Evolutionary conservation across 305 asterid species (phyloP), one percentile per base, ranked within the genome.

Genomic region (Petunia hybrid): DNA sequence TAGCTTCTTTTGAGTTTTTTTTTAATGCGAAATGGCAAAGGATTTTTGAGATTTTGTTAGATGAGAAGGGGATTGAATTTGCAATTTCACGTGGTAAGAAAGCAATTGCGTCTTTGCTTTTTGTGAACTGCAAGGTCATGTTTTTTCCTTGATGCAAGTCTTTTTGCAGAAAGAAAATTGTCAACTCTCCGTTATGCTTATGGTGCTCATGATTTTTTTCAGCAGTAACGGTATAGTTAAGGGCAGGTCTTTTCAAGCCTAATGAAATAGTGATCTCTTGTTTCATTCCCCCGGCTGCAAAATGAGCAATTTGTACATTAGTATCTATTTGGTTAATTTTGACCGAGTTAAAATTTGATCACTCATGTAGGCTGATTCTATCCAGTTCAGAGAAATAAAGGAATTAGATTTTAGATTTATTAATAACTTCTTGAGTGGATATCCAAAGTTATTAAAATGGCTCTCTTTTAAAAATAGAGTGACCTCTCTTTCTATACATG

Each of bases 51-150:
- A 90, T 56, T 76, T 73, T 78, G 13, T 84, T 55, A 1, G 93
- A 89, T 1, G 97, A 90, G 77, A 93, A 93, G 77, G 96, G 97
- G 12, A 91, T 80, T 0, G 94, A 87, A 22, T 89, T 90, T 2
- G 98, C 89, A 7, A 85, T 75, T 5, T 80, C 80, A 0, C 93
- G 95, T 0, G 93, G 93, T 78, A 93, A 67, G 35, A 93, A 89
- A 3, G 83, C 55, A 0, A 88, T 81, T 1, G 78, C n/a, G 6
- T 76, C 39, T 10, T 80, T 8, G 1, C 85, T 71, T 65, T 84
- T 81, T 61, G 86, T 64, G 79, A 91, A 92, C 0, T 86, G 89
- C 74, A 93, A 60, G 83, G 59, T 90, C 91, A 91, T 87, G 48
- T 45, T 84, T 14, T 80, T 85, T 65, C 95, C 97, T 2, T 78